Percentiles rank a stretch among this genome's conserved stretches.
Evolutionary conservation across 2,329 filamentous ascomycete genomes (phyloP).

Genomic region (Colletotrichum sp.): DNA sequence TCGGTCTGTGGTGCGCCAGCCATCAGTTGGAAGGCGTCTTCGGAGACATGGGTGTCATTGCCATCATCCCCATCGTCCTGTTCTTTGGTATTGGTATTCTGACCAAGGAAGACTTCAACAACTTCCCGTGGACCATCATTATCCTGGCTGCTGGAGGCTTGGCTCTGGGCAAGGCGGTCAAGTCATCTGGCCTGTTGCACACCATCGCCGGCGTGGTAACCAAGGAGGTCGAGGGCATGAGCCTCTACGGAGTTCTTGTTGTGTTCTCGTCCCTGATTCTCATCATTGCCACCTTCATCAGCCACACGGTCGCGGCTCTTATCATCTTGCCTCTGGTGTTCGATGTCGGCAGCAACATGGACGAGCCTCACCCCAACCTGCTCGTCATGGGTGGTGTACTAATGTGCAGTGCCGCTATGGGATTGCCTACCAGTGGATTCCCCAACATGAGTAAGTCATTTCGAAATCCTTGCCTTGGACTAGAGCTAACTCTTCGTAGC

Average conservation of each 20-base stretch:
- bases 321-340: constrained; percentile 92
- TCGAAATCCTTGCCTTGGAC: too few relatives aligned
- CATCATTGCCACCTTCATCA: constrained; percentile 96
- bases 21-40: constrained; percentile 88
- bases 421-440: constrained; percentile 92
- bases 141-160: constrained; percentile 94
- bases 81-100: constrained; percentile 97
- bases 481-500: constrained; percentile 53
- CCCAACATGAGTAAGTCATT: constrained; percentile 92
- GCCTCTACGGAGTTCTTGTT: constrained; percentile 83
- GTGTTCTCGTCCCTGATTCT: constrained; percentile 86
- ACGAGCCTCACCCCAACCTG: constrained; percentile 89
- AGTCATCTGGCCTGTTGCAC: constrained; percentile 88
- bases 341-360: constrained; percentile 84
- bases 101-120: constrained; percentile 99
- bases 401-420: constrained; percentile 99
- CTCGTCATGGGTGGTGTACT: constrained; percentile 93
- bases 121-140: constrained; percentile 99
- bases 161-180: constrained; percentile 91
- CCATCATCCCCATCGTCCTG: constrained; percentile 91
- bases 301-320: constrained; percentile 92
- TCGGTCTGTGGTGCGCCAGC: constrained; percentile 88
- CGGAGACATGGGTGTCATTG: constrained; percentile 98
- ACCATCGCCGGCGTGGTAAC: constrained; percentile 85
- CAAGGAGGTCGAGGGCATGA: constrained; percentile 73